Conservation (phyloP, 768 basidiomycete genomes). For the Auricularia heimuer region DNA sequence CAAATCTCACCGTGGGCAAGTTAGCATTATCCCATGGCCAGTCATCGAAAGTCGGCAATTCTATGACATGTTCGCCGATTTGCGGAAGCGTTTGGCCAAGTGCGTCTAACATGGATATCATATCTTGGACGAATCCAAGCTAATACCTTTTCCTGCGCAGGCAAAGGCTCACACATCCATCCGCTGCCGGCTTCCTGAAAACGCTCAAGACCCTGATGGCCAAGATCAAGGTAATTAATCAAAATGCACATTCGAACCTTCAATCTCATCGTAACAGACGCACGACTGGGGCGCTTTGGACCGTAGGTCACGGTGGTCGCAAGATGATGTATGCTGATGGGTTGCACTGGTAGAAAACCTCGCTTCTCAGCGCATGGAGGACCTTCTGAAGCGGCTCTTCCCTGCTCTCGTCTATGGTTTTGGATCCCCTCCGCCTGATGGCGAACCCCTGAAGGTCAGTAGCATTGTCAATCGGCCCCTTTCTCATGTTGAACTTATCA, state of each 20-base stretch:
- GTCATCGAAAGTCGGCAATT: constrained; percentile 55
- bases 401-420: constrained; percentile 40
- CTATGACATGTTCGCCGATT: constrained; percentile 40
- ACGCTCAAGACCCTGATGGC: constrained; percentile 57
- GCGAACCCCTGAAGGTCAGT: constrained; percentile 41
- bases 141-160: constrained; percentile 16
- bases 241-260: background rate
- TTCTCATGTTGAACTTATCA: background rate
- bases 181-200: constrained; percentile 46
- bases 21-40: constrained; percentile 57
- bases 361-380: constrained; percentile 22
- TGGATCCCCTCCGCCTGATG: constrained; percentile 34
- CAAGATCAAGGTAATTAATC: constrained; percentile 44
- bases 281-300: constrained; percentile 60
- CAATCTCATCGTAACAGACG: constrained; percentile 25
- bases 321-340: constrained; percentile 37
- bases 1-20: constrained; percentile 42
- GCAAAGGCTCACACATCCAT: constrained; percentile 37
- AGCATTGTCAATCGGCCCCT: background rate
- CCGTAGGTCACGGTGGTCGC: constrained; percentile 25
- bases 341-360: constrained; percentile 16
- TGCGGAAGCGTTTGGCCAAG: constrained; percentile 34
- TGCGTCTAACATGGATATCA: background rate
- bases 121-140: too few relatives aligned
- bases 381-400: constrained; percentile 32